Evolutionary conservation across 805 yeast species (phyloP).

Genomic region (Ascoidea asiatica): DNA sequence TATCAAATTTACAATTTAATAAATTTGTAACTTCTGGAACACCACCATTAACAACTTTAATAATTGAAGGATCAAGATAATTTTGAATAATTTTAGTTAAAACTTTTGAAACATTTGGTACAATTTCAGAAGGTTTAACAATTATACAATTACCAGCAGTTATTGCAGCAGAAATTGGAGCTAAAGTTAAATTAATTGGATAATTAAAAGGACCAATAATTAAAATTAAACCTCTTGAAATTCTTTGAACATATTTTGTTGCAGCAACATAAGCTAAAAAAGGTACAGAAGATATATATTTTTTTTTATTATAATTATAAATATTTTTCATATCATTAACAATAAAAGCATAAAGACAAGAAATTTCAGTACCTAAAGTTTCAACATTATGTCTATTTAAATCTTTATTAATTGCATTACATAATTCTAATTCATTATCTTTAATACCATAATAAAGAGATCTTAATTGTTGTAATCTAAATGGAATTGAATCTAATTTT

Average conservation of each 20-base stretch:
- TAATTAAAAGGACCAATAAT: conserved; percentile 74
- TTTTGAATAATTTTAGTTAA: conserved; percentile 40
- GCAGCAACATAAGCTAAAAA: conserved; percentile 20
- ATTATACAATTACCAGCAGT: conserved; percentile 79
- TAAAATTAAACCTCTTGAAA: conserved; percentile 53
- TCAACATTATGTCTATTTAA: conserved; percentile 55
- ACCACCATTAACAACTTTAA: conserved; percentile 46
- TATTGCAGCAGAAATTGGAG: conserved; percentile 66
- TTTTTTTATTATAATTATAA: conserved; percentile 52
- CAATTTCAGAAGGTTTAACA: conserved; percentile 61
- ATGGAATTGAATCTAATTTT: conserved; percentile 37
- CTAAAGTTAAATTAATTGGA: conserved; percentile 50
- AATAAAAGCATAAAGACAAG: conserved; percentile 27
- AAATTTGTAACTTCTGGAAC: conserved; percentile 34
- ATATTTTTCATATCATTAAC: conserved; percentile 44
- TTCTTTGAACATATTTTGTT: conserved; percentile 23
- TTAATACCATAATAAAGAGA: conserved; percentile 49
- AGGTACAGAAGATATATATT: conserved; percentile 17
- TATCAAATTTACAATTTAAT: conserved; percentile 57
- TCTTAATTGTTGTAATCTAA: conserved; percentile 49
- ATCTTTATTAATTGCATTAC: conserved; percentile 50
- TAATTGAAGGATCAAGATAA: conserved; percentile 40
- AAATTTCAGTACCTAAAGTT: conserved; percentile 48
- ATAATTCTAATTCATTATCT: conserved; percentile 41
- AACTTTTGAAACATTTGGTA: conserved; percentile 46